phyloP scores from a whole-genome alignment of 1,284 basidiomycete species.

The Neolentinus lepideus region DNA sequence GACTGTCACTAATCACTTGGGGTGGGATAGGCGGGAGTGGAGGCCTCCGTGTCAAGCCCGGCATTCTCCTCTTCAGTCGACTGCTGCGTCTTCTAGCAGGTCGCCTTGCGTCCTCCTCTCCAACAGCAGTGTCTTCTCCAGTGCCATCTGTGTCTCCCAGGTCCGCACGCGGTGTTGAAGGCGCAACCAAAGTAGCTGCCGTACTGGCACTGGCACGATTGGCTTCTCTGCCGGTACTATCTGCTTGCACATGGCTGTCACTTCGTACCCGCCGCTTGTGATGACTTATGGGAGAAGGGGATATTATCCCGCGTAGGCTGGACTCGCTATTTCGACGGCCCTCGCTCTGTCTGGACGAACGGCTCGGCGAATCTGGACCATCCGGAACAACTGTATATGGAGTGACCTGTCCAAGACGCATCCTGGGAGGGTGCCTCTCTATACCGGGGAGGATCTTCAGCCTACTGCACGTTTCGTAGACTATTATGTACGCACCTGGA shows the following conservation, averaged over 20 bases:
- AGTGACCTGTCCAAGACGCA: neutral
- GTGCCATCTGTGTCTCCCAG: neutral
- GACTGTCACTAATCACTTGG: neutral
- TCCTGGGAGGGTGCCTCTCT: neutral
- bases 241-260: neutral
- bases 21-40: neutral
- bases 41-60: neutral
- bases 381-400: neutral
- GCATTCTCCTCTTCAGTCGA: neutral
- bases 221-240: too few relatives aligned
- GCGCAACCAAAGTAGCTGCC: neutral
- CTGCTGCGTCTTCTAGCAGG: neutral
- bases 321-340: neutral
- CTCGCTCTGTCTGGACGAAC: neutral
- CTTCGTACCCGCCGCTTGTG: neutral
- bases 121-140: neutral
- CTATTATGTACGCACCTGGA: neutral
- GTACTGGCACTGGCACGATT: neutral
- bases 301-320: neutral
- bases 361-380: neutral
- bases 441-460: neutral
- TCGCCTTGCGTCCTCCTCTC: neutral
- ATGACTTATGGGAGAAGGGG: neutral
- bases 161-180: too few relatives aligned
- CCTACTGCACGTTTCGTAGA: neutral